These are phyloP conservation scores for Evernia prunastri DNA, from an alignment of 495 filamentous ascomycete species.

Conservation along the genomic window DNA sequence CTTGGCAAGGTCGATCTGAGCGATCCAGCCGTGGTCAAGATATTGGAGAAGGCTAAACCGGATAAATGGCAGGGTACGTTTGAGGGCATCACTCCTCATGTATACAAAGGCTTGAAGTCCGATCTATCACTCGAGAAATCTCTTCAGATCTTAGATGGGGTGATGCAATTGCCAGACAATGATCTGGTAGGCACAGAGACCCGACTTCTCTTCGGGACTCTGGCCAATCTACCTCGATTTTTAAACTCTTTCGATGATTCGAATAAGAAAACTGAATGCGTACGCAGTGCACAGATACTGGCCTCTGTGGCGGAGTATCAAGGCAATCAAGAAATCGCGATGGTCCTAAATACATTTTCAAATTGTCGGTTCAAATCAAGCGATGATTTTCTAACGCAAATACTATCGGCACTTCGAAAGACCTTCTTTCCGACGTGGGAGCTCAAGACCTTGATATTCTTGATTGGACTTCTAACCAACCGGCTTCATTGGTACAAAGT, in stretches of 20 bases:
- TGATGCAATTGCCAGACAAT: conserved; percentile 74
- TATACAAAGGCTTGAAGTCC: conserved; percentile 91
- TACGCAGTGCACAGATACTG: conserved; percentile 60
- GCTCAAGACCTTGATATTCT: conserved; percentile 74
- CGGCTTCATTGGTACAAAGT: conserved; percentile 80
- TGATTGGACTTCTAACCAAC: conserved; percentile 90
- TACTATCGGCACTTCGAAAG: conserved; percentile 67
- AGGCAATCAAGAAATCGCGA: conserved; percentile 48
- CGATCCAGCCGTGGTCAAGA: conserved; percentile 56
- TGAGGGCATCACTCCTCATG: conserved; percentile 74
- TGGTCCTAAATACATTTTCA: conserved; percentile 63
- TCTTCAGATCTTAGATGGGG: conserved; percentile 66
- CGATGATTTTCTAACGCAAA: conserved; percentile 70
- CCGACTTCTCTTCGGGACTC: conserved; percentile 71
- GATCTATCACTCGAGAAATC: conserved; percentile 70
- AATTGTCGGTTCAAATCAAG: conserved; percentile 60
- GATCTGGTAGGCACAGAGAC: conserved; percentile 73
- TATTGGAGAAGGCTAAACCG: conserved; percentile 71
- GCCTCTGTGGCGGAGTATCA: conserved; percentile 67
- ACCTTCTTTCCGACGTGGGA: conserved; percentile 81
- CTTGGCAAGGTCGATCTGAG: conserved; percentile 76
- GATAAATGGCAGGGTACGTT: conserved; percentile 85
- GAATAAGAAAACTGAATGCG: conserved; percentile 45
- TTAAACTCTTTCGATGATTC: conserved; percentile 69
- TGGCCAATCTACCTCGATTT: conserved; percentile 89